Evolutionary conservation across 768 basidiomycete species (phyloP).

Genomic region (Lentinus tigrinus): DNA sequence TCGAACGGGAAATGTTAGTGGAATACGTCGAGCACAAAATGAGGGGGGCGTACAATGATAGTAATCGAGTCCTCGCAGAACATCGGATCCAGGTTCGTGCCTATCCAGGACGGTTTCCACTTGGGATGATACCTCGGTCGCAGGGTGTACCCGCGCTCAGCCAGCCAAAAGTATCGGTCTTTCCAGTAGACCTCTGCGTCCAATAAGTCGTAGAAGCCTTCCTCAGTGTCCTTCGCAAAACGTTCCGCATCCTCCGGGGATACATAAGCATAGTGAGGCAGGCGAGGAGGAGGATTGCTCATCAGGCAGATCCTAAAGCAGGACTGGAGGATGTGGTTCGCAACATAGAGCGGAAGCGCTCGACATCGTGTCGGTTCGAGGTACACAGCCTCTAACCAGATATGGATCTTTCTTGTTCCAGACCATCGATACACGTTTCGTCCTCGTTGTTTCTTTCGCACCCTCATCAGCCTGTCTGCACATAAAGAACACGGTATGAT

Average conservation of each 20-base stretch:
- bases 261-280: not conserved
- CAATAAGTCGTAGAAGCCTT: not conserved
- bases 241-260: not conserved
- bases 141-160: conserved; percentile 15
- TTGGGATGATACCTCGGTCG: conserved; percentile 15
- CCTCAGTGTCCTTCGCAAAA: not conserved
- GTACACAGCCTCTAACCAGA: too few species aligned
- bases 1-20: not conserved
- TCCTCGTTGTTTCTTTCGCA: too few species aligned
- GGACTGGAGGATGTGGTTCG: too few species aligned
- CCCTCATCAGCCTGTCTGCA: too few species aligned
- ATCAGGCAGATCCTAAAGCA: too few species aligned
- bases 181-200: conserved; percentile 10
- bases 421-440: too few species aligned
- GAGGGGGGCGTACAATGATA: not conserved
- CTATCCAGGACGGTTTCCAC: conserved; percentile 19
- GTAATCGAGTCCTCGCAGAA: conserved; percentile 18
- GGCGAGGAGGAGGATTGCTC: too few species aligned
- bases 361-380: too few species aligned
- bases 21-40: not conserved
- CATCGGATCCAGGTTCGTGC: conserved; percentile 5
- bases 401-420: too few species aligned
- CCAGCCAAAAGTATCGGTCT: conserved; percentile 10
- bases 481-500: too few species aligned
- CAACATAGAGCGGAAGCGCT: too few species aligned